A percentile compares a stretch with the other conserved stretches of the same genome.
Evolutionary conservation across 306 rosid genomes (phyloP).

Genomic region (Corylus avellana): DNA sequence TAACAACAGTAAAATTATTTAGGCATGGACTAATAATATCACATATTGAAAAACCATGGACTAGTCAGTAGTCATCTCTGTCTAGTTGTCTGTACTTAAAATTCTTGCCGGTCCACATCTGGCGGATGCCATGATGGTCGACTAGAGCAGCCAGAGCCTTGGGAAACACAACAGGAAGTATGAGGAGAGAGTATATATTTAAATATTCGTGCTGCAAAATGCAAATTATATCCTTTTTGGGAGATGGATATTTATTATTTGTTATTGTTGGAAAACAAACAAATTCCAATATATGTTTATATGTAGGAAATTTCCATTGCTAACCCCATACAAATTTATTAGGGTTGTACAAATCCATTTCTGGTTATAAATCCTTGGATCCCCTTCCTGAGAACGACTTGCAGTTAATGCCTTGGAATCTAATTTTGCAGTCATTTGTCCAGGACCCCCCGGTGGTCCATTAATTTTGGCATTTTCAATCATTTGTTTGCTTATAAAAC

Average conservation of each 20-base stretch:
- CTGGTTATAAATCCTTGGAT: conserved; percentile 16
- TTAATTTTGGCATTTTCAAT: not conserved
- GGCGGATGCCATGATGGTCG: not conserved
- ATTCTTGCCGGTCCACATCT: not conserved
- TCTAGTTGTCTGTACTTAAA: not conserved
- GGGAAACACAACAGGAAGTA: not conserved
- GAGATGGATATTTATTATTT: too few species aligned
- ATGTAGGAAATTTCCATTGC: not conserved
- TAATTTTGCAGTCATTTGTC: too few species aligned
- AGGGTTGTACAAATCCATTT: not conserved
- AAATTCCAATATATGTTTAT: not conserved
- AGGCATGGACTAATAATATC: too few species aligned
- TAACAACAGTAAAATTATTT: too few species aligned
- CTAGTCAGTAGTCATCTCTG: not conserved
- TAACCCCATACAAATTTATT: not conserved
- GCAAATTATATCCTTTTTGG: too few species aligned
- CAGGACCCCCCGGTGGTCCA: not conserved
- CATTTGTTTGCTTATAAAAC: not conserved
- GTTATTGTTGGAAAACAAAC: not conserved
- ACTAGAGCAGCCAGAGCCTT: conserved; percentile 12
- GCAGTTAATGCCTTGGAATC: not conserved
- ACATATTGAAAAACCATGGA: not conserved
- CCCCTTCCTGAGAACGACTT: conserved; percentile 18
- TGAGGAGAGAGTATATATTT: not conserved
- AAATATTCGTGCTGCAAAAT: too few species aligned